These are phyloP conservation scores for Taiozyma sp. DNA, from an alignment of 1,139 yeast genomes.

Conservation along the genomic window DNA sequence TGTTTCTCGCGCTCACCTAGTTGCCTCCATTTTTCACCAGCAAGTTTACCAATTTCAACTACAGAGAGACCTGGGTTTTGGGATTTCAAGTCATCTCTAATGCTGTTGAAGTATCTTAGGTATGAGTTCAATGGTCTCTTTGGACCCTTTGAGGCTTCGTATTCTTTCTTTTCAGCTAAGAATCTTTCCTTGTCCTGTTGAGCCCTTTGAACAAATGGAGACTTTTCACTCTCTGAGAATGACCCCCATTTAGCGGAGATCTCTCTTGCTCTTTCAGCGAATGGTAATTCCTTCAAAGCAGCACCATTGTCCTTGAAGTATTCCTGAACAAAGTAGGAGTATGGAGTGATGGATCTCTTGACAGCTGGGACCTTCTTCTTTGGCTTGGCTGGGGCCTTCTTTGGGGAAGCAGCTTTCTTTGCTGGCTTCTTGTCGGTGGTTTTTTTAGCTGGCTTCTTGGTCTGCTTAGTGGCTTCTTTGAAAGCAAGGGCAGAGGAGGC, in stretches of 20 bases:
- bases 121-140: conserved; percentile 27
- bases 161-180: conserved; percentile 10
- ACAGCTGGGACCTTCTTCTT: conserved; percentile 4
- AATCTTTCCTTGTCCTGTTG: conserved; percentile 12
- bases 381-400: conserved; percentile 1
- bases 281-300: conserved; percentile 8
- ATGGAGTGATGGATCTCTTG: conserved; percentile 13
- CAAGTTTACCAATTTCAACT: conserved; percentile 19
- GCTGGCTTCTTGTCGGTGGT: conserved; percentile 1
- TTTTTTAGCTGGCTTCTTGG: conserved; percentile 7
- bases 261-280: conserved; percentile 9
- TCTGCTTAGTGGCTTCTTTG: conserved; percentile 4
- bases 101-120: conserved; percentile 16
- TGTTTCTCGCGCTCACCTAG: conserved; percentile 22
- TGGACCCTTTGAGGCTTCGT: conserved; percentile 15
- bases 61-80: conserved; percentile 20
- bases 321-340: conserved; percentile 12
- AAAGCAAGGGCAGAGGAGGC: conserved; percentile 5
- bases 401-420: conserved; percentile 1
- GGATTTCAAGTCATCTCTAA: conserved; percentile 14
- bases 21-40: conserved; percentile 26
- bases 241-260: conserved; percentile 23
- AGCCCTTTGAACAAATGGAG: conserved; percentile 9
- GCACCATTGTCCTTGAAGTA: conserved; percentile 7
- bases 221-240: conserved; percentile 20